Base-by-base conservation (phyloP, 139 green algal species). In the Picochlorum sp. region DNA sequence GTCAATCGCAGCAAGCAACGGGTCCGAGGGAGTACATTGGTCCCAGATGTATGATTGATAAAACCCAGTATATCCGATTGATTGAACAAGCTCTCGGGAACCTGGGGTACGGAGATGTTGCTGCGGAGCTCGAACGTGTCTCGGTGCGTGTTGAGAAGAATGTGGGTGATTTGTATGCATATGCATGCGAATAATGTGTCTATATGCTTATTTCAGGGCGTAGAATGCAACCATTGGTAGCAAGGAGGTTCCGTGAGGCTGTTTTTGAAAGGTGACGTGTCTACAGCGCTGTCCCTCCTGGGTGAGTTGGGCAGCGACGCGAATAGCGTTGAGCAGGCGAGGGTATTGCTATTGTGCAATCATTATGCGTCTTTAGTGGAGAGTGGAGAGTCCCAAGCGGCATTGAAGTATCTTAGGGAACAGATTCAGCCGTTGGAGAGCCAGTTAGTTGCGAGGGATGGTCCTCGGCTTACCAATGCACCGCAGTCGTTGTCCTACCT, bases 21-120 rank as follows among this genome's bases (percentile, higher is more conserved):
- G 51, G 51, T 38, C 20, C 51, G 21, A 38, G 51, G 7, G 20
- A 66, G 23, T 38, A 20, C 38, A 15, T 77, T 15, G 71, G 71
- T 3, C 20, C 23, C 2, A 38, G 49, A 4, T 23, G 38, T 23
- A 23, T 77, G 49, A 66, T 77, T 21, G 4, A 20, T 60, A 49
- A 67, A 21, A 9, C 8, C 1, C 86, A 95, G 63, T 95, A 83
- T 45, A 65, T 95, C 1, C 72, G 88, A 4, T 52, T 95, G 1
- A 56, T 95, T 18, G 69, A 92, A 66, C 87, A 95, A 60, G 76
- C 80, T 5, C 56, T 95, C 30, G 50, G 70, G 4, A 52, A 70
- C 1, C 73, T 95, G 20, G 87, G 87, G 8, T 94, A 84, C 38
- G 10, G 38, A 10, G 66, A 61, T 4, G 68, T 79, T 18, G 72